Conservation (phyloP, 2,329 filamentous ascomycete species). For the Macroventuria anomochaeta region DNA sequence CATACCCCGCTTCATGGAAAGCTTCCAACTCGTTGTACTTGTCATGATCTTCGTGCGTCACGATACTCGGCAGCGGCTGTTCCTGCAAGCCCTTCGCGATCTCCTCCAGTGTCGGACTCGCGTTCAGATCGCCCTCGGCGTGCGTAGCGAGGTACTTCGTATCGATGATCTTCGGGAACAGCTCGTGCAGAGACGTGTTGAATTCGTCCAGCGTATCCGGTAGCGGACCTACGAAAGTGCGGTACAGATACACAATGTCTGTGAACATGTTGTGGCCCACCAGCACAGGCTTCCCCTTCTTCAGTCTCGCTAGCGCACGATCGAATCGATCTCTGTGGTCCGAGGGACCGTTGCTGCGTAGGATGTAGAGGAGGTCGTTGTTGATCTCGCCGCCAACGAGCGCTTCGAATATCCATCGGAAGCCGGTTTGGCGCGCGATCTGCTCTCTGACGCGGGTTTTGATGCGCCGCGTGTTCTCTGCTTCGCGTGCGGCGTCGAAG, state of each 20-base stretch:
- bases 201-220: conserved; percentile 64
- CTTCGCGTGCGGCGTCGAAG: conserved; percentile 54
- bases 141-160: conserved; percentile 69
- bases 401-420: conserved; percentile 59
- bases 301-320: conserved; percentile 52
- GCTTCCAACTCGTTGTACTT: conserved; percentile 52
- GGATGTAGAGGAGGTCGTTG: conserved; percentile 47
- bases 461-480: conserved; percentile 46
- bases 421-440: conserved; percentile 55
- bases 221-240: conserved; percentile 65
- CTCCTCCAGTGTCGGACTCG: conserved; percentile 56
- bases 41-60: conserved; percentile 37
- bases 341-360: conserved; percentile 42
- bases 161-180: conserved; percentile 66
- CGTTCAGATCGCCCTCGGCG: conserved; percentile 60
- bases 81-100: conserved; percentile 53
- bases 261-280: conserved; percentile 71
- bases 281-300: conserved; percentile 57
- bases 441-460: conserved; percentile 50
- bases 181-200: conserved; percentile 55
- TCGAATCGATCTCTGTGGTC: conserved; percentile 48
- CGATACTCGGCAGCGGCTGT: conserved; percentile 53
- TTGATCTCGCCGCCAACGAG: conserved; percentile 48
- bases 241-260: conserved; percentile 69
- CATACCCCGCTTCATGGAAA: conserved; percentile 68